Evolutionary conservation across 2,329 filamentous ascomycete species (phyloP).

Genomic region (Trichoderma endophyticum): DNA sequence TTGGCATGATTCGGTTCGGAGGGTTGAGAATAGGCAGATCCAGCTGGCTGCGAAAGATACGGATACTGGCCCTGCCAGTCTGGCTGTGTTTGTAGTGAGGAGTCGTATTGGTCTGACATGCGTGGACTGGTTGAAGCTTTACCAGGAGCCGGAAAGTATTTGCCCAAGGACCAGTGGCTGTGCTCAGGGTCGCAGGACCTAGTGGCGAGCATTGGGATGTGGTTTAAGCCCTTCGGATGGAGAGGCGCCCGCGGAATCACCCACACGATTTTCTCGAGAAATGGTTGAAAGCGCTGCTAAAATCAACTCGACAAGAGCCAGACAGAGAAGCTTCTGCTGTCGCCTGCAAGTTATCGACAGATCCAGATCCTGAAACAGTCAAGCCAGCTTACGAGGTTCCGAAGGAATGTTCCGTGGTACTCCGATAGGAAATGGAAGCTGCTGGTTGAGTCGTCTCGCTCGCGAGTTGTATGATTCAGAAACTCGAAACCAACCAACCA

Average conservation of each 20-base stretch:
- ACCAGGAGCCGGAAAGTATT: constrained; percentile 47
- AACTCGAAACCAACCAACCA: constrained; percentile 4
- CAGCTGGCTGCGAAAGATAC: constrained; percentile 46
- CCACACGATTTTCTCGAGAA: constrained; percentile 1
- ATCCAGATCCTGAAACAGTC: neutral
- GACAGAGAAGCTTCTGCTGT: neutral
- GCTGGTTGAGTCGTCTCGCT: neutral
- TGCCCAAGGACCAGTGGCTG: constrained; percentile 54
- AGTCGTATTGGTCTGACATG: constrained; percentile 57
- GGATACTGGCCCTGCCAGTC: constrained; percentile 57
- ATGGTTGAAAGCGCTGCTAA: neutral
- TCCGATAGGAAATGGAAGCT: neutral
- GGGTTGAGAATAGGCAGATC: constrained; percentile 43
- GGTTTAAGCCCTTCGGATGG: neutral
- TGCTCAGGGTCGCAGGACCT: constrained; percentile 53
- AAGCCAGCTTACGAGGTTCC: neutral
- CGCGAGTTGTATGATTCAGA: neutral
- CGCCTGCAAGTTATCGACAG: neutral
- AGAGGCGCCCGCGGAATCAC: constrained; percentile 3
- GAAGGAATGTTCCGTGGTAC: neutral
- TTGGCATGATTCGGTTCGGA: constrained; percentile 42
- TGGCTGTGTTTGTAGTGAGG: constrained; percentile 51
- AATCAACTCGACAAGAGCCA: constrained; percentile 11
- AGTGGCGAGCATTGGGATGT: constrained; percentile 53
- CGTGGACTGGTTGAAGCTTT: constrained; percentile 46